Evolutionary conservation across 106 monocot species (phyloP).

Genomic region (Acanthochlamys bracteata): DNA sequence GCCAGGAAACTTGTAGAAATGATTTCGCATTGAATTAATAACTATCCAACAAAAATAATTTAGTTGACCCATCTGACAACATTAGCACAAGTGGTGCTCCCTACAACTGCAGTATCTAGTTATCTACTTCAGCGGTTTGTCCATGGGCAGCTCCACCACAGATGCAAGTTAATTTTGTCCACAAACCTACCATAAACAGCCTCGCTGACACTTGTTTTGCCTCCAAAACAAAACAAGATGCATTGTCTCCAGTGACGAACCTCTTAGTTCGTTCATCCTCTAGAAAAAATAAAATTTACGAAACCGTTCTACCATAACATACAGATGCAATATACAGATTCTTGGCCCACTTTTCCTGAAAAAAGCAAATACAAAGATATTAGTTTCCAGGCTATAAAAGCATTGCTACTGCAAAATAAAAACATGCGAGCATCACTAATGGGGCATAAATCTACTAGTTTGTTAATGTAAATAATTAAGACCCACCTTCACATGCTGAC

Average conservation of each 20-base stretch:
- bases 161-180: not conserved
- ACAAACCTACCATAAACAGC: not conserved
- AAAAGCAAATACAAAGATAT: not conserved
- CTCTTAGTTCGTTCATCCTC: not conserved
- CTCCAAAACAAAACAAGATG: not conserved
- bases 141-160: not conserved
- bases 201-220: too few relatives aligned
- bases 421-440: not conserved
- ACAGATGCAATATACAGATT: constrained; percentile 82
- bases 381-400: not conserved
- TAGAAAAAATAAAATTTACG: constrained; percentile 14
- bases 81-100: not conserved
- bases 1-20: too few relatives aligned
- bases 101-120: not conserved
- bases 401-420: not conserved
- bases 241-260: not conserved
- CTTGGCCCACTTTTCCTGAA: constrained; percentile 88
- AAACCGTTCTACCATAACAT: constrained; percentile 87
- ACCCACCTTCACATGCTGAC: constrained; percentile 78
- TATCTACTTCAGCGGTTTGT: not conserved
- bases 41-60: constrained; percentile 25
- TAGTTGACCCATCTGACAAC: not conserved
- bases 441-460: not conserved
- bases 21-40: not conserved
- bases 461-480: not conserved